Base-by-base conservation (phyloP, 768 basidiomycete species). In the Suillus fuscotomentosus region DNA sequence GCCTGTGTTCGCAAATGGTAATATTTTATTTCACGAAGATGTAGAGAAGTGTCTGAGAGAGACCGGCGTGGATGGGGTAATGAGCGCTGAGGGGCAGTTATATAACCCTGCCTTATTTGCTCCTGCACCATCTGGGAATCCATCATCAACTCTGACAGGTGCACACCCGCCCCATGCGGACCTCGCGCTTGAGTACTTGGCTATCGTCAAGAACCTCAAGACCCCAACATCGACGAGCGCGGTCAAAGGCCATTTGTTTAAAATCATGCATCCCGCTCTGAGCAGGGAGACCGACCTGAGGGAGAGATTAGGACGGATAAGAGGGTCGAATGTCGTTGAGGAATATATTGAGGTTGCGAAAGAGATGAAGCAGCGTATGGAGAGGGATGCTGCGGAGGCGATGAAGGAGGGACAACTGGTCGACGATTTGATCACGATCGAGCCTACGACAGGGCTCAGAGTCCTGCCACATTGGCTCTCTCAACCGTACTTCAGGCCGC, bases 1-100 rank as follows among this genome's bases (percentile, higher is more conserved):
- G 0, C 97, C 96, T 3, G 95, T 99, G 5, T 93, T 99, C 73
- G 96, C 97, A 0, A 99, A 99, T 75, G 97, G 97, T 36, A 99
- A 98, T 75, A 86, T 98, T 65, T 87, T 98, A 14, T 94, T 89
- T 74, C 84, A 90, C 51, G 83, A 86, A n/a, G 96, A 99, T 75
- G 85, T 98, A 55, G 82, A 83, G 60, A 79, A 81, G 13, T 98
- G 95, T 75, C 78, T 99, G 39, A 83, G 84, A 27, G 85, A 86
- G 57, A 99, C 97, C 0, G 94, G 95, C 15, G 90, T 88, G 7
- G 95, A 97, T 70, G 97, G 88, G 0, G 88, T 99, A 64, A 97
- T 98, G 95, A 89, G 88, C 50, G 97, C 96, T 1, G 97, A 97
- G 78, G 96, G 94, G 0, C 89, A 96, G 67, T 80, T 99, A 0